Evolutionary conservation across 164 flowering plant genomes (phyloP).

Genomic region (Magnolia kwangsiensis): DNA sequence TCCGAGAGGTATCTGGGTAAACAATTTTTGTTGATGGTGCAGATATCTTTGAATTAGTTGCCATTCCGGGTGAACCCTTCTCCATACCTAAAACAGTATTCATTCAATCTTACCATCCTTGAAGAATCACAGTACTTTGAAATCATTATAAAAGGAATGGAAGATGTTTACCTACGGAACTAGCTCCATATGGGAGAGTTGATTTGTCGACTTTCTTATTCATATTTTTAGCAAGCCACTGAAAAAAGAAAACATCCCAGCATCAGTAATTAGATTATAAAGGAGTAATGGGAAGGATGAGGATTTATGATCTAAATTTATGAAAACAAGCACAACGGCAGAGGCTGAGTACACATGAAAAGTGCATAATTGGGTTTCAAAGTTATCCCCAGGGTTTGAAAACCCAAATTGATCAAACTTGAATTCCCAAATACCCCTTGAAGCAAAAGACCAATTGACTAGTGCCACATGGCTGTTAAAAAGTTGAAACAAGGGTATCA

Average conservation of each 20-base stretch:
- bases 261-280: neutral
- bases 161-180: conserved; percentile 36
- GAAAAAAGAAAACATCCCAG: conserved; percentile 12
- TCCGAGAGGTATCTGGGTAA: conserved; percentile 67
- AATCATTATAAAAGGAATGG: conserved; percentile 7
- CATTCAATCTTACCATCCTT: neutral
- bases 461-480: no score
- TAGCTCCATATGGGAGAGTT: conserved; percentile 43
- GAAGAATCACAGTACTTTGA: neutral
- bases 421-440: no score
- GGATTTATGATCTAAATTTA: neutral
- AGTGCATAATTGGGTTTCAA: no score
- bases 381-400: no score
- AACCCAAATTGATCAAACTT: no score
- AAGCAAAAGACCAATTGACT: no score
- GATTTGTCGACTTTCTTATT: conserved; percentile 62
- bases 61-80: conserved; percentile 31
- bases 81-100: conserved; percentile 31
- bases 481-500: no score
- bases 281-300: neutral
- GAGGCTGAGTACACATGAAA: neutral
- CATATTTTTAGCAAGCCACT: conserved; percentile 80
- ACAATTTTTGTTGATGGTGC: conserved; percentile 44
- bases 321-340: neutral
- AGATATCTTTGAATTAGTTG: conserved; percentile 29